Evolutionary conservation across 2,329 filamentous ascomycete genomes (phyloP), one percentile per base, ranked within the genome.

Genomic region (Fusarium paranaense): DNA sequence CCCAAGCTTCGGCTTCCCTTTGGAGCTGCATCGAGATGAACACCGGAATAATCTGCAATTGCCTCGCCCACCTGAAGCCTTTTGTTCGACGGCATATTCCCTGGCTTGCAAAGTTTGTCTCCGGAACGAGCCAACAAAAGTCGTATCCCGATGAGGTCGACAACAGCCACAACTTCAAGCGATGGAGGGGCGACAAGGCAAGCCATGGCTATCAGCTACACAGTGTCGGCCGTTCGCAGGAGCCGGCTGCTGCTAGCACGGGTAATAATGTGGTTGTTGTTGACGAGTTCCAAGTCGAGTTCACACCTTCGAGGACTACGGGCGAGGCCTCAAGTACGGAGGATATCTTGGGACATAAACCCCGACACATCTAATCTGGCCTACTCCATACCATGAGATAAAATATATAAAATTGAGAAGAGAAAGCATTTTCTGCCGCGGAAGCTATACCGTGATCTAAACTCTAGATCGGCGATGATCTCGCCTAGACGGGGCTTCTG

Each of bases 1-100:
- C 64, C 4, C 58, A 63, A 11, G 64, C 58, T 42, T 40, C 32
- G 4, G 30, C 64, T 40, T 45, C 35, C 0, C 64, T 56, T 5
- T 66, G 65, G 65, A 67, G 65, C 25, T 58, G 60, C 9, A 64
- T 67, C 13, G 65, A 67, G 38, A 64, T 67, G 61, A 67, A 67
- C 32, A 58, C 61, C 1, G 65, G 50, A 3, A 64, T 67, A 5
- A 64, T 64, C 13, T 67, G 65, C 6, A 35, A 64, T 16, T 67
- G 60, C 4, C 60, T 64, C 11, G 60, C 60, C 4, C 60, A 64
- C 7, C 8, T 67, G 1, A 64, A 64, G 18, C 65, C 65, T 6
- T 67, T 67, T 22, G 32, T 64, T n/a, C 65, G 65, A 14, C 35
- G 30, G 6, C 65, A 67, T 33, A 37, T 67, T 18, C 60, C 65